phyloP scores from a whole-genome alignment of 306 rosid species.

The Cyamopsis tetragonoloba region DNA sequence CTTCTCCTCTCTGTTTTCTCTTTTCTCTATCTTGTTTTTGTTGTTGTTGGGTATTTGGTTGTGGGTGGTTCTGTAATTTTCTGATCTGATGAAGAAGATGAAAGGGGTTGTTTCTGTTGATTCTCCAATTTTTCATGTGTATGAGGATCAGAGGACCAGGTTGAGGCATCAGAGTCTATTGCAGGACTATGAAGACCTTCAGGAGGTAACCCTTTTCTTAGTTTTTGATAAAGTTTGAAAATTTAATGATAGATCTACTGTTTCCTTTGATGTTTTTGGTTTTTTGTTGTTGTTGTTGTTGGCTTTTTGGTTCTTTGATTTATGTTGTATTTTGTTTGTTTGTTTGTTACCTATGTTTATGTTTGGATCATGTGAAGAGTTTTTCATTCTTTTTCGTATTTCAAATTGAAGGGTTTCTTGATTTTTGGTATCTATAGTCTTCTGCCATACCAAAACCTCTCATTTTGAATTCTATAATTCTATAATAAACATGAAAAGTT shows the following conservation, averaged over 20 bases:
- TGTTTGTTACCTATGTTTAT: background rate
- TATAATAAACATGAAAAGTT: background rate
- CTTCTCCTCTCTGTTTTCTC: background rate
- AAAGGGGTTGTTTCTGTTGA: constrained; percentile 48
- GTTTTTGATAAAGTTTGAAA: background rate
- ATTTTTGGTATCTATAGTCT: no score
- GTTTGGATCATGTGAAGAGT: constrained; percentile 1
- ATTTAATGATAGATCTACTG: constrained; percentile 37
- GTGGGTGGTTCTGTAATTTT: constrained; percentile 26
- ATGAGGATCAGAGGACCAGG: constrained; percentile 47
- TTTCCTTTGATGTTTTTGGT: constrained; percentile 13
- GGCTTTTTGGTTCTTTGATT: background rate
- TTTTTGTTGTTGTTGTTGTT: constrained; percentile 16
- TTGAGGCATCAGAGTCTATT: constrained; percentile 66
- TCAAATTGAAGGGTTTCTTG: background rate
- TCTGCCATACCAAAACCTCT: background rate
- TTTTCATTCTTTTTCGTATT: background rate
- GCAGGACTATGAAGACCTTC: constrained; percentile 64
- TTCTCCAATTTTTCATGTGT: constrained; percentile 28
- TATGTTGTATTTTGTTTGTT: background rate
- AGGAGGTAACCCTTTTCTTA: constrained; percentile 39
- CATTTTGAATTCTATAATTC: background rate
- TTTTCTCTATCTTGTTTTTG: background rate
- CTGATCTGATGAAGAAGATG: constrained; percentile 69
- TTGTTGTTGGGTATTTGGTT: constrained; percentile 2